Evolutionary conservation across 352 stramenopile species (phyloP), one percentile per base, ranked within the genome.

Genomic region (Hyaloperonospora arabidopsidis): DNA sequence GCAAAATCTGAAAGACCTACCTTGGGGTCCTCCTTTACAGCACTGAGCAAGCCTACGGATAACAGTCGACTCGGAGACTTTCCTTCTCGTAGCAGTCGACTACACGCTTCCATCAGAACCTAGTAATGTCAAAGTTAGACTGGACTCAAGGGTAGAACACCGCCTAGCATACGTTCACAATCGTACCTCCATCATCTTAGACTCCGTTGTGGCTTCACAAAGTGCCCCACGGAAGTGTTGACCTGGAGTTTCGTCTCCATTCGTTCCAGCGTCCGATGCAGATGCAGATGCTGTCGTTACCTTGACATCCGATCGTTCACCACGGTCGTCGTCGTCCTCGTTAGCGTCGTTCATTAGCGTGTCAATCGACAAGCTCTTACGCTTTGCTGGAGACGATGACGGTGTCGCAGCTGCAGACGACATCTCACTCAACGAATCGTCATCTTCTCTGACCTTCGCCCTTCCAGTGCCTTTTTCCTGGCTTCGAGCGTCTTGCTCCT

Each of bases 21-120:
- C 67, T 67, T 59, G 0, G 71, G 64, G 13, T 79, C 54, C 49
- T 89, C 70, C 34, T 81, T 81, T 7, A 87, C 81, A 17, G 50
- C 72, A 39, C 65, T 68, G 39, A 91, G 67, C 5, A 91, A 61
- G 0, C 72, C 60, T 5, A 91, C 72, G n/a, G 67, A 61, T 53
- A 88, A 72, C 4, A 91, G 52, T 5, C 78, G 73, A 21, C 71
- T 87, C 3, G 81, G 76, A 11, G 62, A 28, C 40, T 72, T 84
- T 18, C 55, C 57, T 23, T 89, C 75, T 60, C 79, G 76, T 17
- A 87, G 76, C 23, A 89, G 51, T 12, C 61, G 65, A 7, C 67
- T 70, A 43, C 75, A 87, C 2, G 64, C 52, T 19, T 72, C 55
- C 13, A 73, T 84, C 36, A 90, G 15, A 23, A 86, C 52, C 74